Base-by-base conservation (phyloP, 1,139 yeast species). In the Diutina scorzettiae region DNA sequence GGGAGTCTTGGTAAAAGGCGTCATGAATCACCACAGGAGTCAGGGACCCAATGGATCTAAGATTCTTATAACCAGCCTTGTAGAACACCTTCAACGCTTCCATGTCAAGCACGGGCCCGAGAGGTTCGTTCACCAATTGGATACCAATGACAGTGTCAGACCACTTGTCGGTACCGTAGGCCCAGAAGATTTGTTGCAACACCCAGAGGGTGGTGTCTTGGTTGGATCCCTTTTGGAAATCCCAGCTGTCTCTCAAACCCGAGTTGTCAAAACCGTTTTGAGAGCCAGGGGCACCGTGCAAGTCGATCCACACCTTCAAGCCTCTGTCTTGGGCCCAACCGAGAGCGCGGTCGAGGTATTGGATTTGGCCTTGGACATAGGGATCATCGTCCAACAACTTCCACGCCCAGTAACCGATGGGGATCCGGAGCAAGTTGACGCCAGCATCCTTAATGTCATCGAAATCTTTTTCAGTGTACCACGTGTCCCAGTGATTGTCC, bases 211-310 rank as follows among this genome's bases (percentile, higher is more conserved):
- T 76, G 28, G 71, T 51, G 42, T 71, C 62, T 37, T 68, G 61
- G 53, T 81, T 77, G 31, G 47, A 49, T 49, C 62, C 53, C 20
- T 66, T 63, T 58, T 78, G 79, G 75, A 81, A 86, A 8, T 65
- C 64, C 45, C 72, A 53, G 5, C 8, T 4, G 54, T 84, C 96
- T 53, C 96, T 73, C 47, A 76, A 64, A 18, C 98, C 98, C 9
- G 96, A 85, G 64, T 89, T 89, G 59, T 91, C 98, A 57, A 89
- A 89, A 18, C 97, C 96, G 57, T 89, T 78, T 51, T 78, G 84
- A 2, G 81, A 73, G 1, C 81, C 81, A 2, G 83, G 83, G 7
- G 69, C 75, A 21, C 83, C 83, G 51, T 78, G 84, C 43, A 78
- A 58, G 53, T 78, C 83, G 43, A 78, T 61, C 82, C 78, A 72